Conservation (phyloP, 495 filamentous ascomycete species). For the Xylaria palmicola region DNA sequence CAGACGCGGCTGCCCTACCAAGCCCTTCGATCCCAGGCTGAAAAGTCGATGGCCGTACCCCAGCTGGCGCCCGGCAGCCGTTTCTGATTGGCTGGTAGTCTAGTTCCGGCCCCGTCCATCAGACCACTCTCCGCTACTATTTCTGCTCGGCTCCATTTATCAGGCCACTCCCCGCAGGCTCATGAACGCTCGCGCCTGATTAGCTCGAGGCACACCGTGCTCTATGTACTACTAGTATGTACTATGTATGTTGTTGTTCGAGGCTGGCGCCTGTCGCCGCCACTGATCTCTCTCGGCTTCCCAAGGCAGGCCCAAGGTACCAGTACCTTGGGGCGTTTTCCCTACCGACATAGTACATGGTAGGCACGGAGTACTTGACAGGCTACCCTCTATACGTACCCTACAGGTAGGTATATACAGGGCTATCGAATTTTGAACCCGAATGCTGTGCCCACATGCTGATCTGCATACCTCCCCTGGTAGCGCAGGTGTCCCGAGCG, state of each 20-base stretch:
- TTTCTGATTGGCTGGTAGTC: conserved; percentile 7
- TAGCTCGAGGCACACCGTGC: not conserved
- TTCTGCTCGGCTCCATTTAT: conserved; percentile 5
- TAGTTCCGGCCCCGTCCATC: not conserved
- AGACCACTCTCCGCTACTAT: conserved; percentile 10
- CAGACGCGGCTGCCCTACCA: conserved; percentile 21
- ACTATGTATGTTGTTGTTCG: not conserved
- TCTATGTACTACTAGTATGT: no score
- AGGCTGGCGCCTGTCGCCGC: conserved; percentile 1
- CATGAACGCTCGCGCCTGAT: conserved; percentile 2
- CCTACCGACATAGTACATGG: not conserved
- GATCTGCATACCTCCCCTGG: no score
- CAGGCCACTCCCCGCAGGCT: conserved; percentile 16
- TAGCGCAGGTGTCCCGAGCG: no score
- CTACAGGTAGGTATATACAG: no score
- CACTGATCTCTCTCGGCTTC: not conserved
- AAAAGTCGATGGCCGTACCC: conserved; percentile 35
- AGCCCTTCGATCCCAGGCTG: conserved; percentile 32
- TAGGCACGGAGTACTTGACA: no score
- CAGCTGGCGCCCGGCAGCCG: conserved; percentile 1
- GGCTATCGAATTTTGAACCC: no score
- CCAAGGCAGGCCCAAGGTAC: conserved; percentile 6
- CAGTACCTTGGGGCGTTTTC: conserved; percentile 8
- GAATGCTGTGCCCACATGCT: no score
- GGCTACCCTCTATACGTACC: no score